Conservation (phyloP, 148 eudicot species). For the Oxyria digyna region DNA sequence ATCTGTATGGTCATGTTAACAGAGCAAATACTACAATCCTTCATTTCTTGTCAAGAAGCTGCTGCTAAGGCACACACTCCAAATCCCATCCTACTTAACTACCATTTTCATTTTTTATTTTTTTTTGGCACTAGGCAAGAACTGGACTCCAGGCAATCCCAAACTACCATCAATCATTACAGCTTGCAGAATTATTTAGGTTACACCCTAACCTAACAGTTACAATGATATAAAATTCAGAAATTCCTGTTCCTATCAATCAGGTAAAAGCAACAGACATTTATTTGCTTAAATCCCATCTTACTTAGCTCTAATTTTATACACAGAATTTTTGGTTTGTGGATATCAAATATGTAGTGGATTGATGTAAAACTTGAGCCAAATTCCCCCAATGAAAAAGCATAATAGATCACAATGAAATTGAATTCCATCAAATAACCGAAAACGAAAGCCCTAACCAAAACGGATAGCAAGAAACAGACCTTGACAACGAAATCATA, state of each 20-base stretch:
- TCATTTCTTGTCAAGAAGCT: background rate
- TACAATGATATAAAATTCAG: background rate
- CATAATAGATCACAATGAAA: background rate
- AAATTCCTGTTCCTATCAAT: background rate
- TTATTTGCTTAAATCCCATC: background rate
- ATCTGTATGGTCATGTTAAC: background rate
- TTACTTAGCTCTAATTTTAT: background rate
- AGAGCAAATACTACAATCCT: background rate
- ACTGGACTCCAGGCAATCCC: too few relatives aligned
- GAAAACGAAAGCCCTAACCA: background rate
- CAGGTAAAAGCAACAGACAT: background rate
- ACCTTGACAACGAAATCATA: constrained; percentile 20
- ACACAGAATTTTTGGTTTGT: background rate
- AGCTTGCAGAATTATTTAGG: background rate
- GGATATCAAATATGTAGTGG: background rate
- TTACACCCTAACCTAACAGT: background rate
- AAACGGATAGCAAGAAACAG: background rate
- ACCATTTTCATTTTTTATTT: too few relatives aligned
- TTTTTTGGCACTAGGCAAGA: too few relatives aligned
- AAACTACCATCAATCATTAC: background rate
- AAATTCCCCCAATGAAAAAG: background rate
- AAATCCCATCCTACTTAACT: background rate
- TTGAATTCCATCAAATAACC: background rate
- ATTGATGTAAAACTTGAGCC: background rate
- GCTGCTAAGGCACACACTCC: background rate